These are phyloP conservation scores for Scheffersomyces ergatensis DNA, from an alignment of 805 yeast genomes.

Conservation along the genomic window DNA sequence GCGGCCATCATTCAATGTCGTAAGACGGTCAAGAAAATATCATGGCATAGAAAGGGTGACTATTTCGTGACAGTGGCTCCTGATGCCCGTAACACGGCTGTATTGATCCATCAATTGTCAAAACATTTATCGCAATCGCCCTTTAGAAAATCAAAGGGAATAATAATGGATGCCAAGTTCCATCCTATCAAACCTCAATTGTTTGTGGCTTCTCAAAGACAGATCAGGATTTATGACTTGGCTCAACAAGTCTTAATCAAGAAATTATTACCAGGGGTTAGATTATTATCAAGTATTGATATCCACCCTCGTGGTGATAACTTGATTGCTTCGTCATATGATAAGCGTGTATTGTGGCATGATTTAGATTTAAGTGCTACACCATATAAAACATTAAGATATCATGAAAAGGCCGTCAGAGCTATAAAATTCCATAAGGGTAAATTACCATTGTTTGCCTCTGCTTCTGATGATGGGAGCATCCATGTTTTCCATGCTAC, in stretches of 20 bases:
- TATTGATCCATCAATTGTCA: conserved; percentile 89
- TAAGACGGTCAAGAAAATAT: conserved; percentile 68
- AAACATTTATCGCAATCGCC: conserved; percentile 96
- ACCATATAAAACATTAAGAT: conserved; percentile 93
- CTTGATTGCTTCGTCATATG: conserved; percentile 86
- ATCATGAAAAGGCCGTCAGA: conserved; percentile 93
- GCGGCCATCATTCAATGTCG: conserved; percentile 67
- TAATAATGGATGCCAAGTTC: conserved; percentile 93
- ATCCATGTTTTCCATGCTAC: conserved; percentile 96
- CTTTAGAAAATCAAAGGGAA: conserved; percentile 88
- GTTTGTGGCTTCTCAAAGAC: conserved; percentile 91
- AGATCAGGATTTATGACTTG: conserved; percentile 85
- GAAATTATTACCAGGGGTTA: conserved; percentile 90
- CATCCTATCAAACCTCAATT: conserved; percentile 95
- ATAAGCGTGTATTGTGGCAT: conserved; percentile 95
- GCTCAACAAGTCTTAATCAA: conserved; percentile 80
- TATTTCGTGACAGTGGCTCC: conserved; percentile 97
- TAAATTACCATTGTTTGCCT: conserved; percentile 83
- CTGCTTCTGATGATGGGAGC: conserved; percentile 92
- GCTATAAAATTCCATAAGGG: conserved; percentile 82
- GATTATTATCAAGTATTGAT: conserved; percentile 89
- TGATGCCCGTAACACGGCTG: conserved; percentile 82
- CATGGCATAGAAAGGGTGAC: conserved; percentile 98
- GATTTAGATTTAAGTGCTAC: conserved; percentile 85
- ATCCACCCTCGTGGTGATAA: conserved; percentile 97